phyloP scores from a whole-genome alignment of 805 yeast species.

The Myxozyma neglecta region DNA sequence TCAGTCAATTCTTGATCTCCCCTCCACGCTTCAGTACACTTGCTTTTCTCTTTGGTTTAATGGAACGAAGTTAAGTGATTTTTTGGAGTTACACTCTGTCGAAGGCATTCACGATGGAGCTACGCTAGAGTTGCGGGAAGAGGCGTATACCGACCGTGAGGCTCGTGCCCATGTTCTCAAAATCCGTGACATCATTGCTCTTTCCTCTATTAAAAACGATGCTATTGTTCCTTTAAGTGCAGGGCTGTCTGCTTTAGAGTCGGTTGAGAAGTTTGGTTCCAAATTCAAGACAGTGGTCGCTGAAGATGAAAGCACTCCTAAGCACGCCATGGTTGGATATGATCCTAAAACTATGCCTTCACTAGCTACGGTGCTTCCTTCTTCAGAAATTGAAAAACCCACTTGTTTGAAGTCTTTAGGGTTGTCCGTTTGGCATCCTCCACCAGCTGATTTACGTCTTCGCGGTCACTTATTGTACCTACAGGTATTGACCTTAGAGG shows the following conservation, averaged over 20 bases:
- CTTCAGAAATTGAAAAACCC: constrained; percentile 15
- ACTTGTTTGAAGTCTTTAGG: constrained; percentile 55
- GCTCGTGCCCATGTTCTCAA: constrained; percentile 63
- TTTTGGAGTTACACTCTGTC: constrained; percentile 37
- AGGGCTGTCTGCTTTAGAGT: constrained; percentile 53
- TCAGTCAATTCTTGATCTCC: constrained; percentile 57
- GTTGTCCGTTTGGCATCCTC: constrained; percentile 85
- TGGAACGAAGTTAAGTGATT: constrained; percentile 43
- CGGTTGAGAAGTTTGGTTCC: constrained; percentile 23
- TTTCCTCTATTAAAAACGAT: constrained; percentile 44
- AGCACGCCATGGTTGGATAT: constrained; percentile 34
- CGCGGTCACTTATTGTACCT: constrained; percentile 82
- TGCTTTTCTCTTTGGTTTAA: constrained; percentile 52
- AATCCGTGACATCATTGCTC: constrained; percentile 61
- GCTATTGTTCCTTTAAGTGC: constrained; percentile 43
- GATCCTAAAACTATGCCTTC: constrained; percentile 30
- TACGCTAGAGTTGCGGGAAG: constrained; percentile 51
- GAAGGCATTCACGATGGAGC: constrained; percentile 42
- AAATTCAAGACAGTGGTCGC: constrained; percentile 10
- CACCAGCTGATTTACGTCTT: constrained; percentile 58
- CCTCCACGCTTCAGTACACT: constrained; percentile 60
- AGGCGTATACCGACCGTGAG: constrained; percentile 59
- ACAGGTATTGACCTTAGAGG: constrained; percentile 73
- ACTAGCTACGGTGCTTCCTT: constrained; percentile 9
- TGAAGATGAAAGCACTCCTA: neutral